A percentile compares a stretch with the other conserved stretches of the same genome.
Evolutionary conservation across 73 alveolate species (phyloP).

Genomic region (Diophrys appendiculata): DNA sequence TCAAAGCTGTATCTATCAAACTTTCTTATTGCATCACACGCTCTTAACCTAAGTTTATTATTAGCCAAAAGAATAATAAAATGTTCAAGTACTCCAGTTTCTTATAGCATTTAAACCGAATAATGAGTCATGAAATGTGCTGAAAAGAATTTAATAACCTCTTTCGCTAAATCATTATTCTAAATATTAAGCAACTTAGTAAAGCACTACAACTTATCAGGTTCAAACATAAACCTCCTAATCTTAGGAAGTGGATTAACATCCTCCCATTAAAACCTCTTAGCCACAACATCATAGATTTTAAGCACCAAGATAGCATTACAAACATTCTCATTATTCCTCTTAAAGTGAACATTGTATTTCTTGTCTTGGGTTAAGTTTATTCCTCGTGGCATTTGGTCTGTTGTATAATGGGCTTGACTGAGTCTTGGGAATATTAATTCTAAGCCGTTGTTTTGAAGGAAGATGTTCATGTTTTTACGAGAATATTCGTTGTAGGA

Average conservation of each 20-base stretch:
- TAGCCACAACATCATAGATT: neutral
- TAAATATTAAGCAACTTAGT: neutral
- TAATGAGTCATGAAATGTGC: neutral
- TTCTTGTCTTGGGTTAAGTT: neutral
- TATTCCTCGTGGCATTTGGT: neutral
- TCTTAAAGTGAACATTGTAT: neutral
- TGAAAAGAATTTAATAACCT: neutral
- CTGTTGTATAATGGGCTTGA: too few relatives aligned
- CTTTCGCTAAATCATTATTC: neutral
- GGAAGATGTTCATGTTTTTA: conserved; percentile 35
- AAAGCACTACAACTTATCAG: neutral
- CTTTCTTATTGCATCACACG: too few relatives aligned
- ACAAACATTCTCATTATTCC: neutral
- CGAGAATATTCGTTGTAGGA: conserved; percentile 6
- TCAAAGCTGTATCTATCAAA: too few relatives aligned
- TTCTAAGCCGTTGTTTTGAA: conserved; percentile 26
- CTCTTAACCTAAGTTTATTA: too few relatives aligned
- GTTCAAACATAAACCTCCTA: neutral
- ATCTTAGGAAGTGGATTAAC: neutral
- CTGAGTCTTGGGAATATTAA: conserved; percentile 1
- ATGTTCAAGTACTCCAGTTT: neutral
- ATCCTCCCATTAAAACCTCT: neutral
- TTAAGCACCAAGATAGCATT: neutral
- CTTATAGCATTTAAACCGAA: neutral
- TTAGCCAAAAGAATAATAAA: neutral